phyloP scores from a whole-genome alignment of 495 filamentous ascomycete genomes.

The Podospora pseudocomata region DNA sequence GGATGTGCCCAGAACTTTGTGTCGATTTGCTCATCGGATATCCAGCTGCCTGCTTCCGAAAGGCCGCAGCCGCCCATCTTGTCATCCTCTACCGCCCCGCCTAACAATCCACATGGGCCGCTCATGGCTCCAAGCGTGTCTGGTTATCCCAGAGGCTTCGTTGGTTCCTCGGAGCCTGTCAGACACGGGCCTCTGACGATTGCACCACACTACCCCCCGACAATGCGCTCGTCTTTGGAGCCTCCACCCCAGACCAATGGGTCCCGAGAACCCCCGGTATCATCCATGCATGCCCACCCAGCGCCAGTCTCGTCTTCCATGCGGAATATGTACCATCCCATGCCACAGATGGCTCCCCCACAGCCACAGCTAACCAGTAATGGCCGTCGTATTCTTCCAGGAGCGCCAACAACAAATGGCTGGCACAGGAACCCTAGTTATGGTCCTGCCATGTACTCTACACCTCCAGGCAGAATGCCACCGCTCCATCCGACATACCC shows the following conservation, averaged over 20 bases:
- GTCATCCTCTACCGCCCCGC: background rate
- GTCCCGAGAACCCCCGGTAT: background rate
- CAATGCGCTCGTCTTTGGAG: background rate
- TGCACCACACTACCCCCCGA: background rate
- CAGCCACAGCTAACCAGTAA: background rate
- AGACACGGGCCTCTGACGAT: background rate
- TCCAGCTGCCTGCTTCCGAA: background rate
- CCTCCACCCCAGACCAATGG: background rate
- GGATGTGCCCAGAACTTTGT: background rate
- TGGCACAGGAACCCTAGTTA: background rate
- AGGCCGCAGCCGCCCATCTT: background rate
- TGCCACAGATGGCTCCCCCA: background rate
- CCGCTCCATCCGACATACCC: background rate
- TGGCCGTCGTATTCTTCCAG: background rate
- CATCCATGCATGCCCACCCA: background rate
- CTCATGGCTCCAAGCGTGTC: background rate
- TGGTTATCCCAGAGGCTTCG: background rate
- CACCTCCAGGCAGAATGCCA: background rate
- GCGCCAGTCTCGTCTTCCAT: background rate
- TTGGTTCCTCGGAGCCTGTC: background rate
- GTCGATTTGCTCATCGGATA: background rate
- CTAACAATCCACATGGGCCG: background rate
- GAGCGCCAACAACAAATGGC: background rate
- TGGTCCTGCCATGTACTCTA: background rate
- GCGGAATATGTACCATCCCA: background rate